phyloP scores from a whole-genome alignment of 495 filamentous ascomycete genomes.

The Xylaria nigripes region DNA sequence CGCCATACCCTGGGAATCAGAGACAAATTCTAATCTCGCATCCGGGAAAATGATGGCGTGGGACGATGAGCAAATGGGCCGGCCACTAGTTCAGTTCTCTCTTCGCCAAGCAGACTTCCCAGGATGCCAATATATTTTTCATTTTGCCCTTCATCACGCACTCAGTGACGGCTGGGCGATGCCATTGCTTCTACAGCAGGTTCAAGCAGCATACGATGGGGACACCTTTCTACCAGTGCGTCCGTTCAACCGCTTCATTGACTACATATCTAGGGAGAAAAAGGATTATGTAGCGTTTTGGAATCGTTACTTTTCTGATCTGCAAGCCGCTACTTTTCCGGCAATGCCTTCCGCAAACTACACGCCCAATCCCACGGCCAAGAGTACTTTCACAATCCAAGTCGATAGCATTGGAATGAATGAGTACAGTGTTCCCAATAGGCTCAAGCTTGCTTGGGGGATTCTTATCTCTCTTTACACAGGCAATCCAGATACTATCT shows the following conservation, averaged over 20 bases:
- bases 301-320: neutral
- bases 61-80: neutral
- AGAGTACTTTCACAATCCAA: neutral
- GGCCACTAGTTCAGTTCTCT: neutral
- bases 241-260: neutral
- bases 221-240: neutral
- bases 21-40: neutral
- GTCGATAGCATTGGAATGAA: neutral
- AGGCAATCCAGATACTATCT: conserved; percentile 32
- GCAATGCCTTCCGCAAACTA: neutral
- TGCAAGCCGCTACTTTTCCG: neutral
- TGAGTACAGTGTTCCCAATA: neutral
- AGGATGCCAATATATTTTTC: neutral
- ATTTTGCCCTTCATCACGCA: neutral
- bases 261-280: neutral
- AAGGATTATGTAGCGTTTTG: neutral
- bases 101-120: neutral
- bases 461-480: conserved; percentile 26
- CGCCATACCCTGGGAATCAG: conserved; percentile 9
- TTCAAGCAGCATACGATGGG: neutral
- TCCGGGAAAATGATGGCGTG: neutral
- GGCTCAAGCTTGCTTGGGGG: conserved; percentile 28
- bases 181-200: neutral
- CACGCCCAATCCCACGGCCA: neutral
- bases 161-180: neutral